Conservation (phyloP, 2,329 filamentous ascomycete genomes). For the Fusarium floridanum region DNA sequence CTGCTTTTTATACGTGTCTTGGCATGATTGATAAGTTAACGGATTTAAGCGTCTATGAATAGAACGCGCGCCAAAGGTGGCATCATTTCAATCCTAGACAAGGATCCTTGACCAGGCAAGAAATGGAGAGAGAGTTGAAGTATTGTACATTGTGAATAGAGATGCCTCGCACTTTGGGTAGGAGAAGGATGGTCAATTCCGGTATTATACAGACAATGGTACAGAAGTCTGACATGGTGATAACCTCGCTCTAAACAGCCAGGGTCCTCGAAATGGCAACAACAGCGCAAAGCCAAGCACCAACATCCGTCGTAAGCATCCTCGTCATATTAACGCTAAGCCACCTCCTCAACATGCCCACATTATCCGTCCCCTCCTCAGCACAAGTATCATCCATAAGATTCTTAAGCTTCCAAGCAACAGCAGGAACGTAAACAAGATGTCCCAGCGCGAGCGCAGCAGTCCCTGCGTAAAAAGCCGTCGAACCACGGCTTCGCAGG, state of each 20-base stretch:
- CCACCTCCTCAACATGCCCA: constrained; percentile 50
- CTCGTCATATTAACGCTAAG: constrained; percentile 48
- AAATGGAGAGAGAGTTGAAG: too few species aligned
- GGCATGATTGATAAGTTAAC: constrained; percentile 6
- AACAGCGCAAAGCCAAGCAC: constrained; percentile 50
- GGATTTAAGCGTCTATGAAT: constrained; percentile 10
- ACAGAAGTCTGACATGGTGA: background rate
- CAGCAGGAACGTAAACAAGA: constrained; percentile 50
- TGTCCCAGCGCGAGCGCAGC: constrained; percentile 50
- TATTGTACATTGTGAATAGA: background rate
- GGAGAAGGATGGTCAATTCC: background rate
- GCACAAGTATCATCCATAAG: constrained; percentile 45
- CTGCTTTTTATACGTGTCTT: background rate
- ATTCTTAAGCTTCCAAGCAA: constrained; percentile 50
- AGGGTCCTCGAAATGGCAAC: constrained; percentile 49
- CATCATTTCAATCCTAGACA: background rate
- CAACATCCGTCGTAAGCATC: constrained; percentile 52
- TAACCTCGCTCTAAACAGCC: background rate
- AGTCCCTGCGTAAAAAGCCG: constrained; percentile 50
- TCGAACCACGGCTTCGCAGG: constrained; percentile 43
- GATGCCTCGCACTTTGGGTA: background rate
- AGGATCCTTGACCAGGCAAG: background rate
- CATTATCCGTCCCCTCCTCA: constrained; percentile 41
- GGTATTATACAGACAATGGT: background rate
- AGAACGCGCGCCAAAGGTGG: background rate